Evolutionary conservation across 2,329 filamentous ascomycete genomes (phyloP), one percentile per base, ranked within the genome.

Genomic region (Colletotrichum cuscutae): DNA sequence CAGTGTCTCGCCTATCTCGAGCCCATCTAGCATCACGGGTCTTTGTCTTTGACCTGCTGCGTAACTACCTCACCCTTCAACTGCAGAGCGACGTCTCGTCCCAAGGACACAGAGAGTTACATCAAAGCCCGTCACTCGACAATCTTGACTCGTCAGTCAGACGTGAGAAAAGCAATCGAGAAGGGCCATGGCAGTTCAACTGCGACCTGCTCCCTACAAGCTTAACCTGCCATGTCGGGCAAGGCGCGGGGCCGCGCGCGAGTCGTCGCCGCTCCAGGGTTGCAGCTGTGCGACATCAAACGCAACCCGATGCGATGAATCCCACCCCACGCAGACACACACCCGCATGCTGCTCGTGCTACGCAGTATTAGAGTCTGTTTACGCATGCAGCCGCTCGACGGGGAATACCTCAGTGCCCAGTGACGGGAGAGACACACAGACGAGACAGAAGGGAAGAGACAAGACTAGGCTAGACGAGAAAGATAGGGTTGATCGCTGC

Each of bases 251-350:
- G 59, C 69, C 65, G 65, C 58, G 42, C 42, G 69, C 69, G 53
- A 69, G 63, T 64, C 53, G 53, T 64, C 70, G 46, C 60, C 70
- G 59, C 70, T 60, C 54, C 70, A 69, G 54, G 42, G 70, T 69
- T 60, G 60, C 60, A 72, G 54, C 54, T 60, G 70, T 70, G 52
- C 60, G 53, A 70, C 65, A 57, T 24, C 42, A 60, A 63, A 69
- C 59, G 70, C 59, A 64, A 56, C 65, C 30, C 59, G 32, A 63
- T 53, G 66, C 68, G 70, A 56, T 59, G 65, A 59, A 59, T 65
- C 52, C 53, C 46, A 69, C 59, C 70, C 70, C 24, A 63, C 65
- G 59, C 42, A 59, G 46, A 65, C 32, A 64, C 46, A 54, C 46
- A 46, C 57, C 69, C 65, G 59, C 60, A 69, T 56, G 62, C 32